phyloP scores from a whole-genome alignment of 805 yeast genomes.

The Candida nanaspora region DNA sequence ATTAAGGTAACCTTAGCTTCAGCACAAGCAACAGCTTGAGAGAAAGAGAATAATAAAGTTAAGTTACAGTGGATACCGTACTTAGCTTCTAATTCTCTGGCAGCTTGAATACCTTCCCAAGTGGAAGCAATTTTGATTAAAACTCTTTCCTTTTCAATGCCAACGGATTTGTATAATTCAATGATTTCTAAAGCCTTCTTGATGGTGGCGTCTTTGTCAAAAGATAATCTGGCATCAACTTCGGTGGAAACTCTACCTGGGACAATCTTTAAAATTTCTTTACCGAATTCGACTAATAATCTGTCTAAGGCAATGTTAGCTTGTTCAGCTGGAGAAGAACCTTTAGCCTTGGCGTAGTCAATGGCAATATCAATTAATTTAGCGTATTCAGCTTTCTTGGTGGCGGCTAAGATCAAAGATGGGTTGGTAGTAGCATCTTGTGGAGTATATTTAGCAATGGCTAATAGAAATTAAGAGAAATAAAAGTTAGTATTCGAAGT shows the following conservation, averaged over 20 bases:
- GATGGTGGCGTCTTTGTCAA: conserved; percentile 89
- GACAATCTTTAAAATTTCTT: conserved; percentile 83
- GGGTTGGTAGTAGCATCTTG: conserved; percentile 99
- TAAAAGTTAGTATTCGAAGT: background rate
- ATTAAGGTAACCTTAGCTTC: conserved; percentile 94
- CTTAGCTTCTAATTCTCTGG: conserved; percentile 86
- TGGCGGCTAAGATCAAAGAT: conserved; percentile 90
- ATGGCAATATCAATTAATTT: conserved; percentile 87
- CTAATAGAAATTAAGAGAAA: conserved; percentile 5
- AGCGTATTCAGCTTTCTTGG: conserved; percentile 86
- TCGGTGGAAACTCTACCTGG: conserved; percentile 99
- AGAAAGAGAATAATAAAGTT: conserved; percentile 90
- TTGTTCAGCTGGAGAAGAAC: conserved; percentile 52
- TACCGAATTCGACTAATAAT: conserved; percentile 93
- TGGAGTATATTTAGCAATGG: conserved; percentile 95
- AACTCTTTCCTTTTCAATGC: conserved; percentile 83
- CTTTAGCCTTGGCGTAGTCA: conserved; percentile 68
- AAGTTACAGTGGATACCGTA: conserved; percentile 91
- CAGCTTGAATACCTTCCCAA: conserved; percentile 99
- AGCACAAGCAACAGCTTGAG: conserved; percentile 98
- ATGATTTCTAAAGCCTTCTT: conserved; percentile 91
- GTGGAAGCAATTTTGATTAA: conserved; percentile 96
- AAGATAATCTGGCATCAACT: conserved; percentile 97
- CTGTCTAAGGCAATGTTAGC: conserved; percentile 84
- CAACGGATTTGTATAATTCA: conserved; percentile 74